Percentiles rank a stretch among this genome's conserved stretches.
Conservation (phyloP, 306 rosid species). For the Cicer pinnatifidum region DNA sequence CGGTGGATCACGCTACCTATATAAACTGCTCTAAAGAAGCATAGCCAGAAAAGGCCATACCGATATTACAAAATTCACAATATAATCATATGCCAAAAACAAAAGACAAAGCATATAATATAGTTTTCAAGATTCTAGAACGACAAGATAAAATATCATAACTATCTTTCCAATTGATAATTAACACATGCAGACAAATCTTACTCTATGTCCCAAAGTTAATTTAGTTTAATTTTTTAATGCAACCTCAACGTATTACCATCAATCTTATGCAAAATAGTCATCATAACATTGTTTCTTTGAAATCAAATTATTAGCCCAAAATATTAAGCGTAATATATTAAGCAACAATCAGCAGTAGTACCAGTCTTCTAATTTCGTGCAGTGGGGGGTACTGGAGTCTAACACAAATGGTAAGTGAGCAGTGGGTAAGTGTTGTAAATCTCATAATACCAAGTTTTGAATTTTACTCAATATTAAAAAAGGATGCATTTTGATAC, state of each 20-base stretch:
- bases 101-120: conserved; percentile 24
- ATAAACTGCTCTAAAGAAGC: conserved; percentile 3
- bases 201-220: no score
- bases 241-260: no score
- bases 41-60: not conserved
- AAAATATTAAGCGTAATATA: no score
- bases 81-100: conserved; percentile 4
- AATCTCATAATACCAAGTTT: no score
- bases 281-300: no score
- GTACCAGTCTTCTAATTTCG: not conserved
- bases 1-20: conserved; percentile 2
- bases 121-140: conserved; percentile 5
- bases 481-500: not conserved
- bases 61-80: not conserved
- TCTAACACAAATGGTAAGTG: no score
- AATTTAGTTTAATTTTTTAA: no score
- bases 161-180: not conserved
- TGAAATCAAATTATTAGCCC: no score
- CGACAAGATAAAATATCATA: not conserved
- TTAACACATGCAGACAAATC: not conserved
- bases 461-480: no score
- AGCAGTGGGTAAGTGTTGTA: no score
- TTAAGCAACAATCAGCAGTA: not conserved
- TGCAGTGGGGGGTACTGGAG: not conserved
- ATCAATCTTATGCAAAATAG: no score